phyloP scores from a whole-genome alignment of 306 rosid genomes.

The Castanospermum australe region DNA sequence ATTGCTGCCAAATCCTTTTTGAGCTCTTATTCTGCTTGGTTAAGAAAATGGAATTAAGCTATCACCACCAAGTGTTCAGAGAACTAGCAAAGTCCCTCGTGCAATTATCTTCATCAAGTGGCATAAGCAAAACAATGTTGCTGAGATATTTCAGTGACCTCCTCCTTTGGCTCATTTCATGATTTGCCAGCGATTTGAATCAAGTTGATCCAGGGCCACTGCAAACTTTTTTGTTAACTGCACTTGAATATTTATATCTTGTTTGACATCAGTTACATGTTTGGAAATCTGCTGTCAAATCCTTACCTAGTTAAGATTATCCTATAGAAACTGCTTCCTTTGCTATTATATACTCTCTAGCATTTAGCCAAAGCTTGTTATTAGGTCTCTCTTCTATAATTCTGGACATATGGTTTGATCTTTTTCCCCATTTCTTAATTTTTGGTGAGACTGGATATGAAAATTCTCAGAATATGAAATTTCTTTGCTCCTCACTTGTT shows the following conservation, averaged over 20 bases:
- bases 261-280: neutral
- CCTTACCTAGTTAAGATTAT: neutral
- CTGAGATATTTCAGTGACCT: neutral
- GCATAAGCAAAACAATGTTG: neutral
- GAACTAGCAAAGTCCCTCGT: conserved; percentile 1
- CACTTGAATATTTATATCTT: neutral
- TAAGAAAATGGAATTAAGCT: neutral
- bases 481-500: neutral
- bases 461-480: neutral
- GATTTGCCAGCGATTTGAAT: neutral
- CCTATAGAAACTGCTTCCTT: neutral
- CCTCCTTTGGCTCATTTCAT: neutral
- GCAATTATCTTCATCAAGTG: neutral
- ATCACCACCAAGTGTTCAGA: neutral
- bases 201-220: neutral
- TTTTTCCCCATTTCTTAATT: neutral
- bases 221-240: neutral
- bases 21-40: neutral
- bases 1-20: neutral
- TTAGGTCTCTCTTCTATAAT: neutral
- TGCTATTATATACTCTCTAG: neutral
- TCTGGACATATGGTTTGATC: neutral
- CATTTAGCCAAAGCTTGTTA: neutral
- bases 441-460: neutral
- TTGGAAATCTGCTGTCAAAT: neutral